Base-by-base conservation (phyloP, 1,139 yeast species). In the Yamadazyma diddensiae region DNA sequence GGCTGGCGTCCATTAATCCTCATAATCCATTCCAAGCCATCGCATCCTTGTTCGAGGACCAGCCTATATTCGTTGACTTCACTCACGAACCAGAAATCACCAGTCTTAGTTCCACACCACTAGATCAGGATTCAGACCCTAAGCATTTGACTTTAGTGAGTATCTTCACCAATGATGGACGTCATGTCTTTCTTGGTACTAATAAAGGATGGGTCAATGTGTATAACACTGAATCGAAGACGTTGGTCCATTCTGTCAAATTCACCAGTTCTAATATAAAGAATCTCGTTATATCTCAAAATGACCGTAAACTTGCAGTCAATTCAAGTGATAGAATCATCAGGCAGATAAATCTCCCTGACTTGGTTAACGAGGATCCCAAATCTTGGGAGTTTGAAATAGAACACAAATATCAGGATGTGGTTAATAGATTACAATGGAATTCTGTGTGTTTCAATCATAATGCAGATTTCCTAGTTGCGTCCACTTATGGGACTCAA, bases 371-470 rank as follows among this genome's bases (percentile, higher is more conserved):
- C 37, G 40, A 36, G 9, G 33, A 6, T 32, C 52, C 62, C 1
- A 55, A 52, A 0, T 57, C 57, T 8, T 75, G 82, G 74, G 79
- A 70, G 24, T 65, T 86, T 30, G 87, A 81, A 35, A 64, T 82
- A 3, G 90, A 82, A 45, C 94, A 85, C 55, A 81, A 78, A 51
- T 90, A 87, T 52, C 96, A 88, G 54, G 97, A 90, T 55, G 88
- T 86, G 34, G 95, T 90, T 27, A 90, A 88, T 57, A 64, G 84
- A 41, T 64, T 87, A 29, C 95, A 87, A 52, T 90, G 97, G 97
- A 88, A 88, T 53, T 70, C 88, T 1, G 80, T 86, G 1, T 66
- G 80, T 9, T 82, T 86, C 58, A 81, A 81, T 45, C 79, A 82
- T 42, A 79, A 82, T 41, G 92, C 85, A 0, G 97, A 90, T 42